Evolutionary conservation across 2,329 filamentous ascomycete species (phyloP).

Genomic region (Sclerotinia minor): DNA sequence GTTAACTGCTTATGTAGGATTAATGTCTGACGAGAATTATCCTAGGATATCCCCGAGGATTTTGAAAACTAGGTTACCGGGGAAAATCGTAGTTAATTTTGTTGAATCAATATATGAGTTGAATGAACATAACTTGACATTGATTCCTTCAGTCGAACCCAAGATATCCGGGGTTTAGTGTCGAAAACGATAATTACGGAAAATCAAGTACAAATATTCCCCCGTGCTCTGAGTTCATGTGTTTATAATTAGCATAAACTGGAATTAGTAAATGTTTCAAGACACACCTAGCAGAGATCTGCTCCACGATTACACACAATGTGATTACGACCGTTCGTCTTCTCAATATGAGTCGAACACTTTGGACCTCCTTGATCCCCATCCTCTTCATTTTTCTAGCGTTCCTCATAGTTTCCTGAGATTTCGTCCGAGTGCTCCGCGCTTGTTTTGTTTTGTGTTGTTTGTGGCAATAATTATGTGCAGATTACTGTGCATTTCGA

Average conservation of each 20-base stretch:
- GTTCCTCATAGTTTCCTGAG: constrained; percentile 27
- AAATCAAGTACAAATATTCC: not conserved
- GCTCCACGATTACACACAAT: constrained; percentile 47
- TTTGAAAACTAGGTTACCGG: not conserved
- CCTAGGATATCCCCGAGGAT: not conserved
- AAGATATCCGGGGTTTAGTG: not conserved
- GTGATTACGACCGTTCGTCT: constrained; percentile 48
- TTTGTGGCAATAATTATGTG: constrained; percentile 29
- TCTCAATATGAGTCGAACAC: constrained; percentile 37
- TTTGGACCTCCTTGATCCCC: constrained; percentile 45
- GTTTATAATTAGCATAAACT: constrained; percentile 34
- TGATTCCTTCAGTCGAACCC: not conserved
- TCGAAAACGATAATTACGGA: too few relatives aligned
- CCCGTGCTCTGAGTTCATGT: constrained; percentile 32
- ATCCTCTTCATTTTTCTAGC: constrained; percentile 41
- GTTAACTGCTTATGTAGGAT: not conserved
- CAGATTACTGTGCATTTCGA: constrained; percentile 25
- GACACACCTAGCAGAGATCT: constrained; percentile 53
- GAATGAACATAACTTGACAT: not conserved
- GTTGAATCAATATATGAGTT: not conserved
- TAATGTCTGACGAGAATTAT: not conserved
- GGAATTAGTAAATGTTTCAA: constrained; percentile 41
- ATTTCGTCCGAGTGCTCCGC: constrained; percentile 28
- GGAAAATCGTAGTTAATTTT: not conserved
- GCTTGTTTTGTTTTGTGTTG: constrained; percentile 30